Evolutionary conservation across 208 protist genomes (phyloP), one percentile per base, ranked within the genome.

Genomic region (Leishmania tropica): DNA sequence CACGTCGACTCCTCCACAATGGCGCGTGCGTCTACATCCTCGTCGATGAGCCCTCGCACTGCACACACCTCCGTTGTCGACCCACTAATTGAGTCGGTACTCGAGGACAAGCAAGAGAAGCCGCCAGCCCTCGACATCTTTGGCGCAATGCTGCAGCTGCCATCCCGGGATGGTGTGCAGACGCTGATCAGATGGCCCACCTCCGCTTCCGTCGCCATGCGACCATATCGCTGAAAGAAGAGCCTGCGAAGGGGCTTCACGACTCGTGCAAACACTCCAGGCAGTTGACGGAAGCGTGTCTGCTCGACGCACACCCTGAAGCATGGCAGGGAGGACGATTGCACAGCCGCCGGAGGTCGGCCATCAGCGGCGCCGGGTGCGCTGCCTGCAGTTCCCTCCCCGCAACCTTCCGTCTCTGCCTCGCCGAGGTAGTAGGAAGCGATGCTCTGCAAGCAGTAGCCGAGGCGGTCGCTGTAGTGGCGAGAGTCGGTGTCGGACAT

Each of bases 171-270:
- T 47, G 73, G n/a, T 7, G 56, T 54, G 37, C 51, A 35, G 15
- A 40, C 31, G 75, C 51, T 42, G 31, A 93, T 70, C 24, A 90
- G 72, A n/a, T 73, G 53, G 21, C 91, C 87, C 40, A 93, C 83
- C 81, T 96, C 93, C 53, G n/a, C 68, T 10, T 81, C 71, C 1
- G 81, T 92, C 28, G 92, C 92, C 80, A 91, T 89, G 60, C 91
- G 89, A n/a, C 76, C 67, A 78, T 92, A 67, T n/a, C 19, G 10
- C 3, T 79, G 53, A 76, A 89, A 96, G 80, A 93, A 95, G 21
- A 73, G 76, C 3, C 89, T 81, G 21, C 93, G 88, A 77, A 92
- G 82, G 60, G 81, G 78, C 84, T 96, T 96, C 8, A 93, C 71
- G 8, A 80, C 76, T 17, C 75, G 82, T 37, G 90, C 84, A 40